These are phyloP conservation scores for Rhizophagus sp. DNA, from an alignment of 192 early-diverging fungal genomes.

Conservation along the genomic window DNA sequence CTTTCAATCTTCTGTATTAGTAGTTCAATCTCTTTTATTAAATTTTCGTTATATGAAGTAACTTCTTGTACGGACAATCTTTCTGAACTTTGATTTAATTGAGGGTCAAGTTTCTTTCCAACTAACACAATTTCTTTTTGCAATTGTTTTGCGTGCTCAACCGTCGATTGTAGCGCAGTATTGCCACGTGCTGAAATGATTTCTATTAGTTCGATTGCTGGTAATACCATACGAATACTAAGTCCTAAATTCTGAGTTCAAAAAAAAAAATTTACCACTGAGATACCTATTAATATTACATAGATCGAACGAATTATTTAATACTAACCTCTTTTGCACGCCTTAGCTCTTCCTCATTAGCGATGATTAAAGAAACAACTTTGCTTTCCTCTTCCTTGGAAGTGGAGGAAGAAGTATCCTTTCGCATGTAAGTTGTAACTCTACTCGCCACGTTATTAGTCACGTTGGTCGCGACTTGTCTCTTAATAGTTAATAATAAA, in stretches of 20 bases:
- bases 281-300: no score
- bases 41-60: conserved; percentile 7
- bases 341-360: conserved; percentile 33
- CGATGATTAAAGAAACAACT: not conserved
- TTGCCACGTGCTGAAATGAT: conserved; percentile 65
- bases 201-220: conserved; percentile 71
- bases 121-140: conserved; percentile 56
- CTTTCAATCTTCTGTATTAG: conserved; percentile 35
- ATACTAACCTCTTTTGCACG: conserved; percentile 19
- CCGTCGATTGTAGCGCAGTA: conserved; percentile 54
- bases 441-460: not conserved
- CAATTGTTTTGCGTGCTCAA: conserved; percentile 54
- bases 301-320: not conserved
- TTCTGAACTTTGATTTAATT: conserved; percentile 11
- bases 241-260: not conserved
- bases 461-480: conserved; percentile 48
- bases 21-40: conserved; percentile 28
- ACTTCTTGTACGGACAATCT: not conserved
- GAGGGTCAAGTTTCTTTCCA: conserved; percentile 34
- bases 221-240: conserved; percentile 57
- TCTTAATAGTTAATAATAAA: conserved; percentile 18
- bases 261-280: not conserved
- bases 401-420: not conserved
- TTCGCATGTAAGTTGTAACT: not conserved
- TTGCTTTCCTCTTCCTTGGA: not conserved